Conservation (phyloP, 2,329 filamentous ascomycete species). For the Mollisia scopiformis region DNA sequence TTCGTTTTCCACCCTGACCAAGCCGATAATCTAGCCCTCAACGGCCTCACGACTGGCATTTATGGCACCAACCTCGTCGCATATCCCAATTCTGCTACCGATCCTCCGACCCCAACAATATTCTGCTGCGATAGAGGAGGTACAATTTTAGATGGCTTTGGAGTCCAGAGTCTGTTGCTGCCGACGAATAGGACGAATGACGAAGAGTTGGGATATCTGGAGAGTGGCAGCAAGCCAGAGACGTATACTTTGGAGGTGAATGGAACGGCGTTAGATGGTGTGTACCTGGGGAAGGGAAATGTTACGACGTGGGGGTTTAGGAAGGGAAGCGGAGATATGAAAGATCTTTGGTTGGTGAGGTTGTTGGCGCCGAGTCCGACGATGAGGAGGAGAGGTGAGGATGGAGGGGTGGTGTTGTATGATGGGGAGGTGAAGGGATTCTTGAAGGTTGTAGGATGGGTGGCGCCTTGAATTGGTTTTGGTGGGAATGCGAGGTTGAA, state of each 20-base stretch:
- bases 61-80: neutral
- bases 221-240: neutral
- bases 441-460: too few species aligned
- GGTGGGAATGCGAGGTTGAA: too few species aligned
- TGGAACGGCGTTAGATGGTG: slow-evolving; percentile 2
- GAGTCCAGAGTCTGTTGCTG: neutral
- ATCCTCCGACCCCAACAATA: neutral
- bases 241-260: slow-evolving; percentile 6
- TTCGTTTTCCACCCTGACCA: slow-evolving; percentile 9
- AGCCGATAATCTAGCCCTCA: slow-evolving; percentile 4
- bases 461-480: too few species aligned
- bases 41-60: neutral
- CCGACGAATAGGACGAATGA: neutral
- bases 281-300: slow-evolving; percentile 3
- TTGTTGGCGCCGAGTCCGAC: neutral
- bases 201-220: neutral
- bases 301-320: slow-evolving; percentile 8
- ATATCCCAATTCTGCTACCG: neutral
- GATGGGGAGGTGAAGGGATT: neutral
- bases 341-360: neutral
- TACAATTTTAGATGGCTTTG: neutral
- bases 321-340: too few species aligned
- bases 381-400: too few species aligned
- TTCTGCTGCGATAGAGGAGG: slow-evolving; percentile 7
- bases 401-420: neutral